Conservation (phyloP, 2,329 filamentous ascomycete genomes). For the Colletotrichum paranaense region DNA sequence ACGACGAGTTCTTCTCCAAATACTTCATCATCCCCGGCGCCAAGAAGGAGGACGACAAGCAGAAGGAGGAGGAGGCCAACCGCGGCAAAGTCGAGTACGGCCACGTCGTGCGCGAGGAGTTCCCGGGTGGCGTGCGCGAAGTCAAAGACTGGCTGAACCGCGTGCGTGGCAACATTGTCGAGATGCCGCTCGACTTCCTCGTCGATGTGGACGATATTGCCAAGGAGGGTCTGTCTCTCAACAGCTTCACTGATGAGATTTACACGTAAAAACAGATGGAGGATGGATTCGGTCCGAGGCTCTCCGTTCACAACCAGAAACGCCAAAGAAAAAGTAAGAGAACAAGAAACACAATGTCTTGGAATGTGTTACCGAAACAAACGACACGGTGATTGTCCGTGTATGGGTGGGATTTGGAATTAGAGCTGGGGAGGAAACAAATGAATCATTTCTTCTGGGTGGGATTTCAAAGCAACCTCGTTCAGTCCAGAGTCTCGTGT, state of each 20-base stretch:
- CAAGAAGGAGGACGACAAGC: constrained; percentile 49
- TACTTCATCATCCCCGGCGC: constrained; percentile 71
- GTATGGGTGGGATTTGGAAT: neutral
- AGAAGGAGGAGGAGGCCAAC: constrained; percentile 48
- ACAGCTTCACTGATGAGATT: constrained; percentile 77
- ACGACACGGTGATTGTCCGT: neutral
- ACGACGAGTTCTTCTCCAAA: constrained; percentile 76
- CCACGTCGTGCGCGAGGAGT: constrained; percentile 85
- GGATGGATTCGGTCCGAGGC: too few species aligned
- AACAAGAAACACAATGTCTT: neutral
- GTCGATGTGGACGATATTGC: constrained; percentile 86
- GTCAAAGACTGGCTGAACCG: constrained; percentile 76
- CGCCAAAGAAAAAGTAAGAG: neutral
- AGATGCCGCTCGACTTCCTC: constrained; percentile 93
- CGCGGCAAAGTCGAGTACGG: constrained; percentile 80
- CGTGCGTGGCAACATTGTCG: constrained; percentile 78
- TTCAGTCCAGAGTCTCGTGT: neutral
- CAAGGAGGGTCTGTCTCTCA: constrained; percentile 80
- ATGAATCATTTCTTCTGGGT: neutral
- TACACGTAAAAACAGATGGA: constrained; percentile 66
- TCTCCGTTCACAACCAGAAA: too few species aligned
- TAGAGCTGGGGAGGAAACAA: neutral
- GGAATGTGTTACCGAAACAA: neutral
- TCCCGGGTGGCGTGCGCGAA: constrained; percentile 77
- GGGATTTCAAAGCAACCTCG: neutral